Conservation (phyloP, 371 early-diverging fungal genomes). For the Globomyces sp. region DNA sequence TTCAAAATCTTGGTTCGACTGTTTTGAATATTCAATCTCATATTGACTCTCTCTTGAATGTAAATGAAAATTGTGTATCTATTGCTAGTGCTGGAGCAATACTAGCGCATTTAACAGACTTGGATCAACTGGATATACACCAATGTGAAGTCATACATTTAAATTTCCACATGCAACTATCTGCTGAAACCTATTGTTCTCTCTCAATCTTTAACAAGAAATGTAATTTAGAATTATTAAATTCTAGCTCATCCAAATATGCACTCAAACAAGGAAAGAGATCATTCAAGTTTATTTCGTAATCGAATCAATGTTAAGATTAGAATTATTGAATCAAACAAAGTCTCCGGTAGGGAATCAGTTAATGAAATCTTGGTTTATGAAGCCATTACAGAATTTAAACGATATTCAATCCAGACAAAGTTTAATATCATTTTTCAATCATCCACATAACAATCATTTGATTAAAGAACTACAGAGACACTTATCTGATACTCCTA, state of each 20-base stretch:
- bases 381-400: not conserved
- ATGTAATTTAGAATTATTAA: too few species aligned
- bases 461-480: not conserved
- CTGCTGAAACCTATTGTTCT: too few species aligned
- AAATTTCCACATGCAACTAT: too few species aligned
- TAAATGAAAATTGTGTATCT: too few species aligned
- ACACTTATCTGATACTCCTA: not conserved
- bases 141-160: too few species aligned
- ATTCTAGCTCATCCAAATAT: not conserved
- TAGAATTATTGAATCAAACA: slow-evolving; percentile 6
- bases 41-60: too few species aligned
- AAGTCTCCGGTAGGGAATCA: not conserved
- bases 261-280: not conserved
- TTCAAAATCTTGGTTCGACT: too few species aligned
- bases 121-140: too few species aligned
- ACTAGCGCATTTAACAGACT: too few species aligned
- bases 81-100: too few species aligned
- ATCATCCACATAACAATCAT: not conserved
- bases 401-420: not conserved
- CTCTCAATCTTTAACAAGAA: too few species aligned
- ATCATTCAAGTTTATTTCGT: not conserved
- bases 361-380: slow-evolving; percentile 1
- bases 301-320: not conserved
- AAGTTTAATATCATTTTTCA: not conserved
- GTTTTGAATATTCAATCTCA: too few species aligned